Percentiles rank a stretch among this genome's conserved stretches.
These are phyloP conservation scores for Achaetomiella virescens DNA, from an alignment of 495 filamentous ascomycete species.

Conservation along the genomic window DNA sequence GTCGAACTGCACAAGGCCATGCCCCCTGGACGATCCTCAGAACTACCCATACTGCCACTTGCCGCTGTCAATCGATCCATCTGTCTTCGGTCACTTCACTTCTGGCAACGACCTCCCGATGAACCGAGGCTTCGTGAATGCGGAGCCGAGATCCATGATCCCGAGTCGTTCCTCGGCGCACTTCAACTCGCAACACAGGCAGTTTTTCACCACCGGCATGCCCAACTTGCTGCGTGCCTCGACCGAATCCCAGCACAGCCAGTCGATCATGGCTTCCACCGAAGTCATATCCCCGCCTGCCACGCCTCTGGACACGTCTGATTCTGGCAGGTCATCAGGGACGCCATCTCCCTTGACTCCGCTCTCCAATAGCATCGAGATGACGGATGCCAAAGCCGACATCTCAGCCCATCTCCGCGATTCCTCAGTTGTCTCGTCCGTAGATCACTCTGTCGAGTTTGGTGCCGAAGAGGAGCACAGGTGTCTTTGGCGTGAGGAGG, in stretches of 20 bases:
- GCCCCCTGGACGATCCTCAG: conserved; percentile 25
- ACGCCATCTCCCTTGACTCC: conserved; percentile 28
- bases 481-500: conserved; percentile 30
- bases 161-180: conserved; percentile 27
- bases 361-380: conserved; percentile 19
- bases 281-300: conserved; percentile 22
- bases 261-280: conserved; percentile 8
- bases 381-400: conserved; percentile 16
- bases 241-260: background rate
- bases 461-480: conserved; percentile 18
- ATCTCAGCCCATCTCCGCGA: conserved; percentile 11
- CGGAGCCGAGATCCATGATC: conserved; percentile 24
- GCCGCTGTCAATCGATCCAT: conserved; percentile 16
- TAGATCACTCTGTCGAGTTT: conserved; percentile 1
- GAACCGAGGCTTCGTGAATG: conserved; percentile 23
- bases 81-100: conserved; percentile 19
- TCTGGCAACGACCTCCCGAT: conserved; percentile 12
- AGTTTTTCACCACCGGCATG: conserved; percentile 10
- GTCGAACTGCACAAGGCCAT: conserved; percentile 23
- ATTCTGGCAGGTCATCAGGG: conserved; percentile 22
- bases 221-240: background rate
- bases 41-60: conserved; percentile 27
- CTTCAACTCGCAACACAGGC: conserved; percentile 27
- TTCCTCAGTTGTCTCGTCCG: conserved; percentile 16
- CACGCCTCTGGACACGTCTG: conserved; percentile 25